Base-by-base conservation (phyloP, 208 protist genomes). In the Acanthamoeba culbertsoni region DNA sequence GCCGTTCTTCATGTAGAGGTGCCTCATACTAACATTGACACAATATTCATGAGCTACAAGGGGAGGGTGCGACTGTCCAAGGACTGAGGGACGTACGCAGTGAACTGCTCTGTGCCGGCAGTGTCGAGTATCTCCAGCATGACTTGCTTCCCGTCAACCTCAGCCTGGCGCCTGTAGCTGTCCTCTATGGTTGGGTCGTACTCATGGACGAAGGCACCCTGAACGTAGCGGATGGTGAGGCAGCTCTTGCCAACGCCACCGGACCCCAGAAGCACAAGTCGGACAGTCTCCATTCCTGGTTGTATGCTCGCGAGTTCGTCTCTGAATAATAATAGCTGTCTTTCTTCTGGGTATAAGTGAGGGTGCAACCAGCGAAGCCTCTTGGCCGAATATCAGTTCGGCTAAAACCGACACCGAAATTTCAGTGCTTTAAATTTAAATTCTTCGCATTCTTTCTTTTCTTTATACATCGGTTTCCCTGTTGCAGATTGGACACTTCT, bases 121-220 rank as follows among this genome's bases (percentile, higher is more conserved):
- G 86, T 92, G 86, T 92, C 86, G 45, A 92, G 62, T 26, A 92
- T 92, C 65, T 92, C 86, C 28, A 92, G 86, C 86, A 92, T 92
- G 57, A 37, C 26, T 26, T 51, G 62, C 43, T 92, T 43, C 23
- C 86, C 86, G 43, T 75, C 86, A n/a, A 92, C 33, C 26, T 92
- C 95, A 57, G 88, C 77, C 90, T 96, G 95, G 42, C 92, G 88
- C 51, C 95, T 23, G 68, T 96, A 96, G 31, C 28, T 62, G 55
- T 96, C 95, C 40, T 95, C 95, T 28, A 95, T 96, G 12, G 95
- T 95, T 40, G 95, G 95, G 82, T 96, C 95, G 71, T 96, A 95
- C 23, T 92, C 26, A 48, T 89, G 42, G 7, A 89, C 79, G 53
- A 89, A 89, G 51, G 59, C 42, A 45, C 79, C 79, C 53, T 89